These are phyloP conservation scores for Rhododendron kiyosumense DNA, from an alignment of 148 eudicot genomes.

Conservation along the genomic window DNA sequence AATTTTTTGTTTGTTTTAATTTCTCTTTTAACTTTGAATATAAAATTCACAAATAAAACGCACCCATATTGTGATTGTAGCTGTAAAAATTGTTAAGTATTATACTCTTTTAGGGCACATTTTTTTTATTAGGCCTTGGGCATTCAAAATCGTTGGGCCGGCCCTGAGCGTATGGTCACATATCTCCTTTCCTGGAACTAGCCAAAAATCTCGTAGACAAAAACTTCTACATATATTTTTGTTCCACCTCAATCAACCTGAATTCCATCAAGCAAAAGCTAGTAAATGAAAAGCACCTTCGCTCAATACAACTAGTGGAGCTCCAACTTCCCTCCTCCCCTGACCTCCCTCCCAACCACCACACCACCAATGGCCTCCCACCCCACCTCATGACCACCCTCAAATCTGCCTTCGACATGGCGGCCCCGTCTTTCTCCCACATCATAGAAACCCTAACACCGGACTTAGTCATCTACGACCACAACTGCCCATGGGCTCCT, in stretches of 20 bases:
- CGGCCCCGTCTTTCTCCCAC: constrained; percentile 2
- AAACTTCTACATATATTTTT: not conserved
- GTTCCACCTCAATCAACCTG: constrained; percentile 6
- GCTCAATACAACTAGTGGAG: constrained; percentile 5
- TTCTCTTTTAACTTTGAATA: too few relatives aligned
- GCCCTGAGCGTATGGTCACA: constrained; percentile 14
- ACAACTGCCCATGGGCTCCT: constrained; percentile 25
- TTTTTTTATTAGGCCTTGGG: too few relatives aligned
- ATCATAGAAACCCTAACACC: constrained; percentile 5
- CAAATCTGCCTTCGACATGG: constrained; percentile 17
- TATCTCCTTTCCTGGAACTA: constrained; percentile 6
- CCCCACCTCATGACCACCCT: constrained; percentile 23
- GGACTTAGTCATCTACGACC: constrained; percentile 27
- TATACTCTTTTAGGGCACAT: too few relatives aligned
- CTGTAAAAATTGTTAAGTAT: too few relatives aligned
- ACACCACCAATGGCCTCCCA: constrained; percentile 36
- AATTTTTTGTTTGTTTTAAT: too few relatives aligned
- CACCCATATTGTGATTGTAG: too few relatives aligned
- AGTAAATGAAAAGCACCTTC: not conserved
- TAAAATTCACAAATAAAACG: too few relatives aligned
- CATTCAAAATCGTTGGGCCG: too few relatives aligned
- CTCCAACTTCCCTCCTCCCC: not conserved
- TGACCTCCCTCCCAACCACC: constrained; percentile 17
- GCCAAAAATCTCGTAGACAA: constrained; percentile 4
- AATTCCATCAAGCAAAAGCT: not conserved